phyloP scores from a whole-genome alignment of 1,284 basidiomycete species.

The Malassezia psittaci region DNA sequence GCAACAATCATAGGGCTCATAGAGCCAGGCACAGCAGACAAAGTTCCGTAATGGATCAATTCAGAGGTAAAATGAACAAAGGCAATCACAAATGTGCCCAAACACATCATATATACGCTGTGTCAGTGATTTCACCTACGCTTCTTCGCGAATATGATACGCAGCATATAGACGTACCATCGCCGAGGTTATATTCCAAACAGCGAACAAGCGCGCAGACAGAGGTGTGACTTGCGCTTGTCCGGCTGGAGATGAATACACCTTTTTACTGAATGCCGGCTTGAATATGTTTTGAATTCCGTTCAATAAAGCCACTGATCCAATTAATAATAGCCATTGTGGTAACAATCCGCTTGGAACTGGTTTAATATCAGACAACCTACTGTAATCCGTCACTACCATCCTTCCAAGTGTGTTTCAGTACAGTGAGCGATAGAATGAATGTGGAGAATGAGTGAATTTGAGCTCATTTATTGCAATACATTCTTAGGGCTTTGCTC shows the following conservation, averaged over 20 bases:
- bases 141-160: constrained; percentile 36
- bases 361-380: background rate
- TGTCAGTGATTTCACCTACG: constrained; percentile 16
- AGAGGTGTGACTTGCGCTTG: constrained; percentile 33
- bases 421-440: no score
- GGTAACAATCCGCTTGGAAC: constrained; percentile 27
- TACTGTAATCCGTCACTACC: no score
- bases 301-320: constrained; percentile 31
- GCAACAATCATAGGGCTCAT: constrained; percentile 74
- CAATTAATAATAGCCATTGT: constrained; percentile 39
- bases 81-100: constrained; percentile 78
- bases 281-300: constrained; percentile 34
- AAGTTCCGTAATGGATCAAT: constrained; percentile 68
- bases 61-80: constrained; percentile 81
- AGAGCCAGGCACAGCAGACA: constrained; percentile 58
- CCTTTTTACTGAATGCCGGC: constrained; percentile 29
- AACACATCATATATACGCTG: constrained; percentile 65
- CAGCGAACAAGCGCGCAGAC: constrained; percentile 37
- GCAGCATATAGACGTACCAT: constrained; percentile 38
- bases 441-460: no score
- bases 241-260: constrained; percentile 28
- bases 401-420: no score
- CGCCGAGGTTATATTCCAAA: constrained; percentile 44
- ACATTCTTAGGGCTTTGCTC: no score
- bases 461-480: no score